Conservation (phyloP, 768 basidiomycete species). For the Kwoniella dejecticola region DNA sequence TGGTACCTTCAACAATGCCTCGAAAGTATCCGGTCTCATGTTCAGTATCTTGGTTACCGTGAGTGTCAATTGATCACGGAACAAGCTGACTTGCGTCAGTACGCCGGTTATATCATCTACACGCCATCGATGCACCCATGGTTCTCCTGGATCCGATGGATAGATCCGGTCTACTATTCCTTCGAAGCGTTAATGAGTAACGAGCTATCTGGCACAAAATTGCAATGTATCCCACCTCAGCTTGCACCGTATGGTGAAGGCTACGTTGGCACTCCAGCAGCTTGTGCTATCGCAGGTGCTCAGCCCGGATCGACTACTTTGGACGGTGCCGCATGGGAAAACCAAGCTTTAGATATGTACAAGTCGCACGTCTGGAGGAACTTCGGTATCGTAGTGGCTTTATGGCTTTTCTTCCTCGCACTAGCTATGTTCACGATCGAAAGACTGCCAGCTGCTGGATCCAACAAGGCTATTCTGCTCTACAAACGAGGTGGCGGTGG, state of each 20-base stretch:
- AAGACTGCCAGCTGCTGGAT: slow-evolving; percentile 44
- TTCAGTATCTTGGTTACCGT: slow-evolving; percentile 46
- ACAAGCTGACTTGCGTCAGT: slow-evolving; percentile 5
- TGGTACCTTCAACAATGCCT: slow-evolving; percentile 50
- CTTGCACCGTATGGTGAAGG: slow-evolving; percentile 37
- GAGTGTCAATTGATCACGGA: slow-evolving; percentile 13
- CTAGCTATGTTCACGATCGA: slow-evolving; percentile 48
- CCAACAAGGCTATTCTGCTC: slow-evolving; percentile 45
- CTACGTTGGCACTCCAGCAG: slow-evolving; percentile 28
- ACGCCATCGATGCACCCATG: slow-evolving; percentile 50
- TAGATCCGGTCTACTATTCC: slow-evolving; percentile 51
- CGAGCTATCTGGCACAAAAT: slow-evolving; percentile 34
- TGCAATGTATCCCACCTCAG: slow-evolving; percentile 37
- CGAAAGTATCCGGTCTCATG: slow-evolving; percentile 49
- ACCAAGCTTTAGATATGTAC: slow-evolving; percentile 38
- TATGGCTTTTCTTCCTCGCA: slow-evolving; percentile 44
- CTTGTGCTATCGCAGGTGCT: slow-evolving; percentile 42
- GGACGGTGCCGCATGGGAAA: slow-evolving; percentile 42
- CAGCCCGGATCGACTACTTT: slow-evolving; percentile 34
- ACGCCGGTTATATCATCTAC: slow-evolving; percentile 46
- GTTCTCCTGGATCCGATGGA: slow-evolving; percentile 53
- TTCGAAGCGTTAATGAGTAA: slow-evolving; percentile 44
- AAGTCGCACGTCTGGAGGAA: slow-evolving; percentile 54
- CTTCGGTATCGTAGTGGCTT: slow-evolving; percentile 47
- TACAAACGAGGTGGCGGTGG: slow-evolving; percentile 45